These are phyloP conservation scores for Urochloa ruziziensis DNA, from an alignment of 176 grass and related monocot genomes.

Conservation along the genomic window DNA sequence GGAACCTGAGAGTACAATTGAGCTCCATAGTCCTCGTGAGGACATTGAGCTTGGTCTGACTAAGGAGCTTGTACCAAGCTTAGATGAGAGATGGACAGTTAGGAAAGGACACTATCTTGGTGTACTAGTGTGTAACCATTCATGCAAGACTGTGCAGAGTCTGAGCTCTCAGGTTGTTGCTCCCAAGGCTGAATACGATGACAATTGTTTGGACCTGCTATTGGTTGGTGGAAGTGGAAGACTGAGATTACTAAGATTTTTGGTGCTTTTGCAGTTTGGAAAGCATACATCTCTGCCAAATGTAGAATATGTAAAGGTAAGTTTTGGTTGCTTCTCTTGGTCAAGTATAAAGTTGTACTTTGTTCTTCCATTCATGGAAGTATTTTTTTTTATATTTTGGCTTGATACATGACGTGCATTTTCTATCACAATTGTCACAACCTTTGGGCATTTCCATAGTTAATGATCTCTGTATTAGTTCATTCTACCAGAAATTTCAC, in stretches of 20 bases:
- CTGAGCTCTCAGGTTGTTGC: slow-evolving; percentile 97
- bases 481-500: not conserved
- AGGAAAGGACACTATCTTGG: slow-evolving; percentile 82
- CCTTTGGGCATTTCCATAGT: not conserved
- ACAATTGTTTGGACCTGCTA: slow-evolving; percentile 86
- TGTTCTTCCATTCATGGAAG: not conserved
- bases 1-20: slow-evolving; percentile 66
- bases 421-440: not conserved
- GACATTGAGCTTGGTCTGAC: slow-evolving; percentile 65
- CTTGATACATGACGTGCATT: not conserved
- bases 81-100: slow-evolving; percentile 92
- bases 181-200: slow-evolving; percentile 93
- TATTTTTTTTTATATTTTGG: slow-evolving; percentile 27
- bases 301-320: slow-evolving; percentile 96
- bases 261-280: slow-evolving; percentile 91
- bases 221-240: slow-evolving; percentile 91
- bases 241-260: slow-evolving; percentile 83
- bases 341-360: not conserved
- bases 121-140: slow-evolving; percentile 98
- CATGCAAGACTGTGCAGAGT: slow-evolving; percentile 97
- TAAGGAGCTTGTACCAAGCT: slow-evolving; percentile 83
- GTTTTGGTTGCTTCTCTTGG: slow-evolving; percentile 9
- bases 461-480: not conserved
- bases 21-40: slow-evolving; percentile 44
- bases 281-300: slow-evolving; percentile 91